Conservation (phyloP, 768 basidiomycete genomes). For the Tylopilus subfusipes region DNA sequence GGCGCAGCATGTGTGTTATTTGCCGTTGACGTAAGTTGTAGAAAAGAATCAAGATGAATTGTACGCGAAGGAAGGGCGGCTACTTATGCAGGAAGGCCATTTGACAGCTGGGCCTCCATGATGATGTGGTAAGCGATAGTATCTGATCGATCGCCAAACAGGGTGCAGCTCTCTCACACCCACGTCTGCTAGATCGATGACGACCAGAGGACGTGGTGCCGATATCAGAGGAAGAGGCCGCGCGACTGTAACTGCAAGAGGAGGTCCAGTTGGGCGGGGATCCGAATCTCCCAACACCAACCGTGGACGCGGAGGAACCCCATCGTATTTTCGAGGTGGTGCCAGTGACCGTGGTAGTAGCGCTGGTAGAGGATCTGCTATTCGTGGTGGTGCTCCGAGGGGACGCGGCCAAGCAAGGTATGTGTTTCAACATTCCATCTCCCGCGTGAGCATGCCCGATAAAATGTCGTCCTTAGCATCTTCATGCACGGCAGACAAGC, state of each 20-base stretch:
- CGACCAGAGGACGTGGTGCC: not conserved
- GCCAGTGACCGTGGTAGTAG: not conserved
- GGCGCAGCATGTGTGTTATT: too few species aligned
- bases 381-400: not conserved
- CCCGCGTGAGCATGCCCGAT: not conserved
- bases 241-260: not conserved
- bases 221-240: not conserved
- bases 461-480: not conserved
- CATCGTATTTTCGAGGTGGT: not conserved
- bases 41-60: too few species aligned
- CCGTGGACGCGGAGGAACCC: not conserved
- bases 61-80: too few species aligned
- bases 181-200: not conserved
- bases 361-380: not conserved
- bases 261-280: not conserved
- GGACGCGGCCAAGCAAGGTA: not conserved
- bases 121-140: too few species aligned
- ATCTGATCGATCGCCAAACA: too few species aligned
- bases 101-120: too few species aligned
- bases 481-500: not conserved
- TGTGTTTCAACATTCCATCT: not conserved
- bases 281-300: not conserved
- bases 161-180: not conserved
- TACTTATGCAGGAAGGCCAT: too few species aligned
- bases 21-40: too few species aligned